phyloP scores from a whole-genome alignment of 2,329 filamentous ascomycete species.

The Phyllosticta citribraziliensis region DNA sequence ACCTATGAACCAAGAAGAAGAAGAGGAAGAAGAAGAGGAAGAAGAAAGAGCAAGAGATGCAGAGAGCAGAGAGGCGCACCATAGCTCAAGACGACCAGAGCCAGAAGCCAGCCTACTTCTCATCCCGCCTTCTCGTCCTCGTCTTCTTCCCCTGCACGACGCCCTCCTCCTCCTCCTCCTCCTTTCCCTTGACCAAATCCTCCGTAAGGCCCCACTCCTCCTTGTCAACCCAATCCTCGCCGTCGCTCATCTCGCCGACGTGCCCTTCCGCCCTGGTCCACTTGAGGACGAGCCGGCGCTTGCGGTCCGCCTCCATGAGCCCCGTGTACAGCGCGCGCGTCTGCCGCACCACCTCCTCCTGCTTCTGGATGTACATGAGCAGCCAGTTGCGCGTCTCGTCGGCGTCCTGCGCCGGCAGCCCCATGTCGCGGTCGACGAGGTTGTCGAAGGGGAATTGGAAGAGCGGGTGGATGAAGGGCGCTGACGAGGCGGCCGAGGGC shows the following conservation, averaged over 20 bases:
- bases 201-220: slow-evolving; percentile 68
- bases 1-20: too few relatives aligned
- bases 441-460: slow-evolving; percentile 57
- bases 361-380: slow-evolving; percentile 72
- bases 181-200: slow-evolving; percentile 70
- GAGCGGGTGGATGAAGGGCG: slow-evolving; percentile 60
- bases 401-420: slow-evolving; percentile 62
- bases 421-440: slow-evolving; percentile 58
- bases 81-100: too few relatives aligned
- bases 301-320: slow-evolving; percentile 60
- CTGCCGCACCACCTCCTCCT: slow-evolving; percentile 71
- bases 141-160: slow-evolving; percentile 41
- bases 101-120: slow-evolving; percentile 4
- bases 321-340: slow-evolving; percentile 59
- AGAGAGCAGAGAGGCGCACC: too few relatives aligned
- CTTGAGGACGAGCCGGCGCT: slow-evolving; percentile 59
- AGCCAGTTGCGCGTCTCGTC: slow-evolving; percentile 68
- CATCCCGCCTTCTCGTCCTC: slow-evolving; percentile 17
- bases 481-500: slow-evolving; percentile 35
- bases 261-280: slow-evolving; percentile 75
- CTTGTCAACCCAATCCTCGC: slow-evolving; percentile 81
- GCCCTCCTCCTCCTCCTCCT: slow-evolving; percentile 60
- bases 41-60: too few relatives aligned
- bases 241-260: slow-evolving; percentile 70
- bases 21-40: too few relatives aligned